phyloP scores from a whole-genome alignment of 768 basidiomycete species.

The Lyophyllum atratum region DNA sequence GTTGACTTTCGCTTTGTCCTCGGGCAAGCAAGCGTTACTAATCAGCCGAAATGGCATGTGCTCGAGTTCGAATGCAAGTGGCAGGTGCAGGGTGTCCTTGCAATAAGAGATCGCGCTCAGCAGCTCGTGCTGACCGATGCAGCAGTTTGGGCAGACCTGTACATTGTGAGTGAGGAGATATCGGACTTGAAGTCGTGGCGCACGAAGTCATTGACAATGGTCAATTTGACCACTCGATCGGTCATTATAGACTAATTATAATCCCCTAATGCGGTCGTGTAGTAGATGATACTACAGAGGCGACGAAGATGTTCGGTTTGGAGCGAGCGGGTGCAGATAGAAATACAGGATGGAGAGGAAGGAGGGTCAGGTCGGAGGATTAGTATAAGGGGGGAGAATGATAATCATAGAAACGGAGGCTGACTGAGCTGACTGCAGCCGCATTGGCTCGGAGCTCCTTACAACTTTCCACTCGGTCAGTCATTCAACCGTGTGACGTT shows the following conservation, averaged over 20 bases:
- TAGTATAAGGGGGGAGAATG: constrained; percentile 21
- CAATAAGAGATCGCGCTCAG: constrained; percentile 48
- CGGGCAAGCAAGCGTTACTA: constrained; percentile 34
- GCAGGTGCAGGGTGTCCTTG: constrained; percentile 48
- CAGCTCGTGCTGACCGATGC: constrained; percentile 53
- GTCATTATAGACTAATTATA: constrained; percentile 33
- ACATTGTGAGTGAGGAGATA: constrained; percentile 2
- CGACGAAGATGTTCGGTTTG: constrained; percentile 6
- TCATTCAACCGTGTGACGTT: constrained; percentile 14
- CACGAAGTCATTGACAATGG: constrained; percentile 53
- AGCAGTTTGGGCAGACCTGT: constrained; percentile 55
- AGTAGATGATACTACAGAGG: not conserved
- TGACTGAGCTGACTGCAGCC: constrained; percentile 27
- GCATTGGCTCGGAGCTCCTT: constrained; percentile 13
- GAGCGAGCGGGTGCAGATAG: constrained; percentile 2
- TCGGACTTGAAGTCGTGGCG: constrained; percentile 6
- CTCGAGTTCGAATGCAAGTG: constrained; percentile 51
- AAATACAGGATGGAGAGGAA: constrained; percentile 12
- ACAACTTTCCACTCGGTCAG: constrained; percentile 13
- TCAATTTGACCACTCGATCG: constrained; percentile 46
- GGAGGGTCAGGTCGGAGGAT: constrained; percentile 12
- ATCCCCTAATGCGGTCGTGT: constrained; percentile 5
- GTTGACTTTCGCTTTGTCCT: constrained; percentile 39
- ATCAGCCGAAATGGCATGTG: constrained; percentile 56
- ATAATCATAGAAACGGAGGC: constrained; percentile 28